These are phyloP conservation scores for Fusarium coffeatum DNA, from an alignment of 2,329 filamentous ascomycete species.

Conservation along the genomic window DNA sequence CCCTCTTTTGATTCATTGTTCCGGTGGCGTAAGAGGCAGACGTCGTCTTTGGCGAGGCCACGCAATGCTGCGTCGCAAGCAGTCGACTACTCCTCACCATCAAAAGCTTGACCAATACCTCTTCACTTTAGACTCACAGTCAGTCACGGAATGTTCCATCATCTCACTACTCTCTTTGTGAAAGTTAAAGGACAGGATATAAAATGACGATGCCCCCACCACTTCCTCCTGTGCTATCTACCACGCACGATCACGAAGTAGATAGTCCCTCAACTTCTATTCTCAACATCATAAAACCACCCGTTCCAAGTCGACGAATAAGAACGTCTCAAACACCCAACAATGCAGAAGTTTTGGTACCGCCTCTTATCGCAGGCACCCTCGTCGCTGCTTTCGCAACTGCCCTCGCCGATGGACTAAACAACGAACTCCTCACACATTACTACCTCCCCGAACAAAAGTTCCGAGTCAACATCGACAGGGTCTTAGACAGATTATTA, in stretches of 20 bases:
- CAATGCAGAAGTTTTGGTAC: conserved; percentile 50
- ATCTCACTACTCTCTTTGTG: conserved; percentile 1
- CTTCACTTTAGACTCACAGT: not conserved
- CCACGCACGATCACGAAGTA: conserved; percentile 32
- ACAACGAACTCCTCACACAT: conserved; percentile 53
- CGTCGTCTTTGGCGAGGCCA: conserved; percentile 48
- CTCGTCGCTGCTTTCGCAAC: conserved; percentile 52
- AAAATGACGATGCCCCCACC: conserved; percentile 43
- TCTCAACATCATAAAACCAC: conserved; percentile 50
- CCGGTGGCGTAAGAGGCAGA: conserved; percentile 41
- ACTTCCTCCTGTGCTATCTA: conserved; percentile 42
- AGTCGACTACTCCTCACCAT: conserved; percentile 7
- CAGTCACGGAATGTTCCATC: not conserved
- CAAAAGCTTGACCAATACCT: conserved; percentile 25
- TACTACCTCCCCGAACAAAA: conserved; percentile 52
- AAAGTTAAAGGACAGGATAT: conserved; percentile 8
- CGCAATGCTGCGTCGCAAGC: conserved; percentile 51
- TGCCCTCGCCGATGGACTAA: conserved; percentile 50
- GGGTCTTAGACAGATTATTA: conserved; percentile 52
- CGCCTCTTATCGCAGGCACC: conserved; percentile 53
- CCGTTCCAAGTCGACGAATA: conserved; percentile 49
- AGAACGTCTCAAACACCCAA: conserved; percentile 46
- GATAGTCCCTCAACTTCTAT: conserved; percentile 22
- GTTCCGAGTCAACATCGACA: conserved; percentile 51
- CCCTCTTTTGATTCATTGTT: not conserved